These are phyloP conservation scores for Vicia faba DNA, from an alignment of 306 rosid genomes.

Conservation along the genomic window DNA sequence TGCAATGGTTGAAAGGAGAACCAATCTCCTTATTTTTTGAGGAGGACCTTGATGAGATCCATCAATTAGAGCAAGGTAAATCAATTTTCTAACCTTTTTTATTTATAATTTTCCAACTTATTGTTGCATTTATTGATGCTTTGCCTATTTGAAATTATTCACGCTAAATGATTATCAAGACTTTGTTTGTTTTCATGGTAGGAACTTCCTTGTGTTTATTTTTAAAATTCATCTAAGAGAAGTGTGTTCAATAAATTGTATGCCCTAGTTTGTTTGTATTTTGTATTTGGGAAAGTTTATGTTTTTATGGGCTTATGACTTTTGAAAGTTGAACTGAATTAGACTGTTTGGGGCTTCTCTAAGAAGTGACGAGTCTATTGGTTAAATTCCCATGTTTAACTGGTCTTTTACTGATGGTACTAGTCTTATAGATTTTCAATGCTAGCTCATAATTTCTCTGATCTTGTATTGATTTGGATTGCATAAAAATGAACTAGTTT, in stretches of 20 bases:
- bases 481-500: constrained; percentile 7
- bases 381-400: not conserved
- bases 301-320: not conserved
- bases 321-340: not conserved
- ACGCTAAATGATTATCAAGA: constrained; percentile 8
- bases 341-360: not conserved
- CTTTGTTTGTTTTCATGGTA: constrained; percentile 25
- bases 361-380: not conserved
- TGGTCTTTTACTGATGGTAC: not conserved
- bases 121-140: constrained; percentile 7
- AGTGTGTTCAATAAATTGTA: constrained; percentile 1
- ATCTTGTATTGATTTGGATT: not conserved
- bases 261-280: constrained; percentile 7
- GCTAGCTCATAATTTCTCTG: too few relatives aligned
- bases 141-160: constrained; percentile 2
- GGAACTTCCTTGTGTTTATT: not conserved
- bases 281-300: constrained; percentile 9
- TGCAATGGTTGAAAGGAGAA: too few relatives aligned
- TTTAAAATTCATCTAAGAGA: not conserved
- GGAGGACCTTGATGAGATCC: too few relatives aligned
- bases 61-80: too few relatives aligned
- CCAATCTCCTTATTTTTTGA: too few relatives aligned
- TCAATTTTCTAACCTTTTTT: too few relatives aligned
- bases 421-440: not conserved
- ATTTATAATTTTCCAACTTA: too few relatives aligned